A percentile compares a stretch with the other conserved stretches of the same genome.
Evolutionary conservation across 148 eudicot species (phyloP).

Genomic region (Persicaria tinctoria): DNA sequence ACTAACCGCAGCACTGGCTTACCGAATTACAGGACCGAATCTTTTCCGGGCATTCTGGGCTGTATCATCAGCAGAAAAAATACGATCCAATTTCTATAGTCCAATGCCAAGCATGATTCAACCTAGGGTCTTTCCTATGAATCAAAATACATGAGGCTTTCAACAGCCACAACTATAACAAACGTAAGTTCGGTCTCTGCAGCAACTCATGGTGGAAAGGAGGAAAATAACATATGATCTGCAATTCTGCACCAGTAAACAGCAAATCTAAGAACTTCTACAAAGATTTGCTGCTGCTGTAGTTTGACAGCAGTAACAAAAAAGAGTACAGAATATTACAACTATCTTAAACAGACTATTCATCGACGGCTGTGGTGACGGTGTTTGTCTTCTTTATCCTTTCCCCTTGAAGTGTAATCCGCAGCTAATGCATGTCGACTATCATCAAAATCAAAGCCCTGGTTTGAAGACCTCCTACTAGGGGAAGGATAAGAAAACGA

Average conservation of each 20-base stretch:
- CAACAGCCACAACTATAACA: constrained; percentile 2
- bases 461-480: constrained; percentile 28
- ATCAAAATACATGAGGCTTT: constrained; percentile 7
- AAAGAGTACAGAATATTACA: neutral
- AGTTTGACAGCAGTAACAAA: neutral
- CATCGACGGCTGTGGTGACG: constrained; percentile 38
- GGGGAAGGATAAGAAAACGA: constrained; percentile 33
- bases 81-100: neutral
- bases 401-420: constrained; percentile 26
- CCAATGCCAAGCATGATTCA: neutral
- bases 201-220: neutral
- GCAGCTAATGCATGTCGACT: neutral
- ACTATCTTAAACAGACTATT: constrained; percentile 5
- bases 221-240: neutral
- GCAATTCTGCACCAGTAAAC: constrained; percentile 1
- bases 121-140: neutral
- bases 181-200: neutral
- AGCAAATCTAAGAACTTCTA: neutral
- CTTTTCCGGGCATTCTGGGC: neutral
- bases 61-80: neutral
- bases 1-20: no score
- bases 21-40: neutral
- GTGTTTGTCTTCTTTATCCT: constrained; percentile 38
- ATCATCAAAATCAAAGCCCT: constrained; percentile 19
- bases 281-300: neutral